These are phyloP conservation scores for Candida pseudofarinosa DNA, from an alignment of 805 yeast genomes.

Conservation along the genomic window DNA sequence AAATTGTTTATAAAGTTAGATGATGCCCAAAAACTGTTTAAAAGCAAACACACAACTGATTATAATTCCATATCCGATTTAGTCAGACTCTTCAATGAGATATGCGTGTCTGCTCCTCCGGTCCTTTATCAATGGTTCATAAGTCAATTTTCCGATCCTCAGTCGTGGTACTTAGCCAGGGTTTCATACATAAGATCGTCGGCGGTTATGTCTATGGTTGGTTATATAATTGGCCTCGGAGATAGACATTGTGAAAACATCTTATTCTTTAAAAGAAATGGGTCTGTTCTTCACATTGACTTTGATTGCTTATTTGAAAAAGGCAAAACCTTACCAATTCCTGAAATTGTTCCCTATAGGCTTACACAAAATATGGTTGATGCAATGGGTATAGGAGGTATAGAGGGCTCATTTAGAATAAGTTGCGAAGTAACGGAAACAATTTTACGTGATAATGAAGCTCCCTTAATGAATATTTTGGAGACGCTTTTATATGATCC, in stretches of 20 bases:
- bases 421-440: constrained; percentile 80
- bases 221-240: constrained; percentile 89
- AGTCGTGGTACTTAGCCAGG: constrained; percentile 79
- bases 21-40: constrained; percentile 26
- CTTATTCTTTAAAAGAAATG: constrained; percentile 65
- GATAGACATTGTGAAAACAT: constrained; percentile 96
- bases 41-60: constrained; percentile 9
- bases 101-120: constrained; percentile 48
- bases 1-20: constrained; percentile 25
- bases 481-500: constrained; percentile 94
- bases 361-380: constrained; percentile 87
- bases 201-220: constrained; percentile 97
- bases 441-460: constrained; percentile 72
- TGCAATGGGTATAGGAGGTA: constrained; percentile 85
- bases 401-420: constrained; percentile 84
- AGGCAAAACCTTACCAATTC: constrained; percentile 65
- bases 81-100: constrained; percentile 17
- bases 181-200: constrained; percentile 70
- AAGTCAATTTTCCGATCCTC: constrained; percentile 85
- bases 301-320: constrained; percentile 95
- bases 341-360: constrained; percentile 93
- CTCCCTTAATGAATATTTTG: constrained; percentile 79
- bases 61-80: constrained; percentile 16
- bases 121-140: constrained; percentile 85
- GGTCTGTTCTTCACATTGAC: constrained; percentile 87